Evolutionary conservation across 2,329 filamentous ascomycete genomes (phyloP).

Genomic region (Emericellopsis atlantica): DNA sequence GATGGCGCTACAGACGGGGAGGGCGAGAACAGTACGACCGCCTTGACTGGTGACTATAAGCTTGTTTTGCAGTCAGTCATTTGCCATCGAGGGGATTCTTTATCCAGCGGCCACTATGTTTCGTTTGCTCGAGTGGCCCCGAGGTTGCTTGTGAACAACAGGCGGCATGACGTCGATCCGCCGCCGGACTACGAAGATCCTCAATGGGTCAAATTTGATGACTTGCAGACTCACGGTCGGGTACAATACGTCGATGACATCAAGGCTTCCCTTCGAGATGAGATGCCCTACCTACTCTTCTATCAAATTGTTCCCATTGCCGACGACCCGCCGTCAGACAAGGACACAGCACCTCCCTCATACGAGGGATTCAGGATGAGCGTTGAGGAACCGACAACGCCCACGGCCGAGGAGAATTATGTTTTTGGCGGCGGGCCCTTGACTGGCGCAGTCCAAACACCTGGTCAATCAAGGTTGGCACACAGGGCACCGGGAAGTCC

Average conservation of each 20-base stretch:
- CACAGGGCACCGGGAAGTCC: no score
- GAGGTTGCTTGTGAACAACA: conserved; percentile 46
- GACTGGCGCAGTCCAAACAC: no score
- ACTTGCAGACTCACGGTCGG: conserved; percentile 55
- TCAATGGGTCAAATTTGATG: conserved; percentile 87
- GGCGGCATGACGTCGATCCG: conserved; percentile 39
- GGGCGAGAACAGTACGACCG: conserved; percentile 30
- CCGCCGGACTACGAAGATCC: conserved; percentile 57
- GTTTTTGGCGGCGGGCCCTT: background rate
- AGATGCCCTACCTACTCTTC: conserved; percentile 89
- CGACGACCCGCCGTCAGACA: conserved; percentile 43
- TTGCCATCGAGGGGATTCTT: conserved; percentile 76
- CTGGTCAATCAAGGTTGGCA: background rate
- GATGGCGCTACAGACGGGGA: conserved; percentile 28
- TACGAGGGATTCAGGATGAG: conserved; percentile 40
- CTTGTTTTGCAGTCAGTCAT: conserved; percentile 83
- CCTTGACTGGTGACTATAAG: conserved; percentile 79
- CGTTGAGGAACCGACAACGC: conserved; percentile 16
- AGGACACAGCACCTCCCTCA: conserved; percentile 41
- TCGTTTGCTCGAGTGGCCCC: conserved; percentile 68
- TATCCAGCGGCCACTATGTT: conserved; percentile 87
- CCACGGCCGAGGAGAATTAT: background rate
- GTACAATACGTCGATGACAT: conserved; percentile 68
- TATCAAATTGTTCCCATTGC: conserved; percentile 88
- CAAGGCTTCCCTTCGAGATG: conserved; percentile 62